Percentiles rank a stretch among this genome's conserved stretches.
Evolutionary conservation across 768 basidiomycete species (phyloP).

Genomic region (Paxillus involutus): DNA sequence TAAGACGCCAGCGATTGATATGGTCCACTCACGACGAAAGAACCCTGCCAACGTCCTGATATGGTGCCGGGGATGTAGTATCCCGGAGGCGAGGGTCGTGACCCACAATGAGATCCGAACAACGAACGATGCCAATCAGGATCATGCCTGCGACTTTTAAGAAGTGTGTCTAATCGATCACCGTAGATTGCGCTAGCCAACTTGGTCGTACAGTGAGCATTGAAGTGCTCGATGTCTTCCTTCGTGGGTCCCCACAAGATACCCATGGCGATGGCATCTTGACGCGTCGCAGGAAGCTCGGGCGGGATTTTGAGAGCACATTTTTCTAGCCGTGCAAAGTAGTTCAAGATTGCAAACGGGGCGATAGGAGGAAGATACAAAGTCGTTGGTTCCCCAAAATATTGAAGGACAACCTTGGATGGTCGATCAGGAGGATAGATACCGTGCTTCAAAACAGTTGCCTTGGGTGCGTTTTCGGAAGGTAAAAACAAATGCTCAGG

Average conservation of each 20-base stretch:
- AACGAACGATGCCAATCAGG: conserved; percentile 30
- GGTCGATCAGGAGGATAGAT: conserved; percentile 31
- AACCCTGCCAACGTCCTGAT: conserved; percentile 51
- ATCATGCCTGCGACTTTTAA: conserved; percentile 31
- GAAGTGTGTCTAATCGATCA: conserved; percentile 15
- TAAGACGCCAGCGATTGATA: not conserved
- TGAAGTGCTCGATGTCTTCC: conserved; percentile 47
- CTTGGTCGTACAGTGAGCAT: conserved; percentile 41
- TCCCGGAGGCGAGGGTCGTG: conserved; percentile 1
- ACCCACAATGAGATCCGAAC: not conserved
- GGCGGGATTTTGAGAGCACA: conserved; percentile 36
- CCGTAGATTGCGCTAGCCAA: conserved; percentile 29
- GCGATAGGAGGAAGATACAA: conserved; percentile 43
- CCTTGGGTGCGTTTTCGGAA: conserved; percentile 10
- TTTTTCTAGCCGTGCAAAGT: conserved; percentile 44
- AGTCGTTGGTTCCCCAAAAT: conserved; percentile 41
- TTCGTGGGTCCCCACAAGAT: conserved; percentile 39
- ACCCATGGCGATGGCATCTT: conserved; percentile 30
- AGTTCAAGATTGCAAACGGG: conserved; percentile 47
- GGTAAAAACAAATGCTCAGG: conserved; percentile 35
- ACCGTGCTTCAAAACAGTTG: conserved; percentile 22
- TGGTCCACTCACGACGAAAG: conserved; percentile 40
- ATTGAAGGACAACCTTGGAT: conserved; percentile 31
- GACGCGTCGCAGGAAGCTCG: conserved; percentile 39
- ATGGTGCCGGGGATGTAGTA: conserved; percentile 45